Base-by-base conservation (phyloP, 139 green algal genomes). In the Chlamydomonas sphaeroides region DNA sequence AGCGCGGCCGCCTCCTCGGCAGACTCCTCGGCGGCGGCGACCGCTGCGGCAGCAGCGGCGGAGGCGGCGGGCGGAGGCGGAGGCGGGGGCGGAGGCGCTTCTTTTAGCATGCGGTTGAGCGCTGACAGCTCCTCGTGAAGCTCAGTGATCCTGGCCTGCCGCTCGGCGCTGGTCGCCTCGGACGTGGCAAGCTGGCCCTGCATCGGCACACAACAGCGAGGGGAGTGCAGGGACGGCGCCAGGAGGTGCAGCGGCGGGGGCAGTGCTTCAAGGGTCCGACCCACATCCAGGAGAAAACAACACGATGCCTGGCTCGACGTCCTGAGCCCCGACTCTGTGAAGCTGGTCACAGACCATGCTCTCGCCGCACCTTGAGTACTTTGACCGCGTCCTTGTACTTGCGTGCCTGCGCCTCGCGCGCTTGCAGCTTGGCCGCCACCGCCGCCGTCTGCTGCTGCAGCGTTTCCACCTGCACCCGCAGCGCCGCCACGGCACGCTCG, bases 311-410 rank as follows among this genome's bases (percentile, higher is more conserved):
- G 48, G 20, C 20, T 56, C 20, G 48, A 18, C 48, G 48, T 15
- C 20, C 15, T 15, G 15, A 56, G 1, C 20, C 15, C 15, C 15
- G 15, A 25, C 30, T 11, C 42, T 6, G 33, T 36, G 26, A 80
- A 33, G 11, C 41, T n/a, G n/a, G n/a, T n/a, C n/a, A n/a, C n/a
- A n/a, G n/a, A n/a, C 6, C 4, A 14, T 51, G 45, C 45, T 41
- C 25, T 32, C 33, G 36, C 41, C 51, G 69, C 25, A 87, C 86
- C 89, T 92, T 92, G 45, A 92, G 79, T 7, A 80, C 57, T 25
- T 78, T 62, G 33, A 83, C 89, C 8, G 84, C 89, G 68, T 92
- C 90, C 79, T 94, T 94, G 84, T 94, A 94, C 63, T 87, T 89
- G 14, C 84, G 73, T 17, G 89, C 86, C 59, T 89, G 89, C 8